Percentiles rank a stretch among this genome's conserved stretches.
phyloP scores from a whole-genome alignment of 139 green algal genomes.

The Astrephomene gubernaculifera region DNA sequence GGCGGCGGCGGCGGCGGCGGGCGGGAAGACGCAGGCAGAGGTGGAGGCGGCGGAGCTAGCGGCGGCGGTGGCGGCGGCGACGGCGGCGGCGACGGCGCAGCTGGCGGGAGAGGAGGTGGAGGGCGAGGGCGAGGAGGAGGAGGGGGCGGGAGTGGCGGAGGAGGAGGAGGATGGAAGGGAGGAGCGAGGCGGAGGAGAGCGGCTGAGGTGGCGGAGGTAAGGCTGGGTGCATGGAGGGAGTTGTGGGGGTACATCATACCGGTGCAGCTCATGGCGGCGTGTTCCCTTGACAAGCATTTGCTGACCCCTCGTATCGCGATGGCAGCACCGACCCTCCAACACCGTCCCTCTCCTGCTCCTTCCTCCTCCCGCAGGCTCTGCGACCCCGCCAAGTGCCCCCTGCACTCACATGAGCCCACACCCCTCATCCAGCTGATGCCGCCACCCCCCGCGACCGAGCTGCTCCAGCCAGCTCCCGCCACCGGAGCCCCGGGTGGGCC shows the following conservation, averaged over 20 bases:
- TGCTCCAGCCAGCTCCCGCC: too few species aligned
- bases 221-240: too few species aligned
- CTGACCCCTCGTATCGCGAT: too few species aligned
- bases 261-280: too few species aligned
- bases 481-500: not conserved
- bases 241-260: too few species aligned
- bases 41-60: not conserved
- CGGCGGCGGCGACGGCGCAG: not conserved
- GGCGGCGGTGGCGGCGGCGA: not conserved
- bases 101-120: not conserved
- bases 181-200: not conserved
- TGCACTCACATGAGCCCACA: not conserved
- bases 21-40: not conserved
- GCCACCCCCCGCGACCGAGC: not conserved
- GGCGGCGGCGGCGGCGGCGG: not conserved
- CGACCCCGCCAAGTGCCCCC: not conserved
- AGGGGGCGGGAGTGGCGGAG: not conserved
- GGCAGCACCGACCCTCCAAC: too few species aligned
- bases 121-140: not conserved
- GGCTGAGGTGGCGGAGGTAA: not conserved
- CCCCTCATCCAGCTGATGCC: slow-evolving; percentile 8
- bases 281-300: too few species aligned
- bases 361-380: not conserved
- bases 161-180: not conserved
- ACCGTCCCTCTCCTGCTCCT: too few species aligned